A percentile compares a stretch with the other conserved stretches of the same genome.
Evolutionary conservation across 345 rosid species (phyloP).

Genomic region (Bruguiera sexangula): DNA sequence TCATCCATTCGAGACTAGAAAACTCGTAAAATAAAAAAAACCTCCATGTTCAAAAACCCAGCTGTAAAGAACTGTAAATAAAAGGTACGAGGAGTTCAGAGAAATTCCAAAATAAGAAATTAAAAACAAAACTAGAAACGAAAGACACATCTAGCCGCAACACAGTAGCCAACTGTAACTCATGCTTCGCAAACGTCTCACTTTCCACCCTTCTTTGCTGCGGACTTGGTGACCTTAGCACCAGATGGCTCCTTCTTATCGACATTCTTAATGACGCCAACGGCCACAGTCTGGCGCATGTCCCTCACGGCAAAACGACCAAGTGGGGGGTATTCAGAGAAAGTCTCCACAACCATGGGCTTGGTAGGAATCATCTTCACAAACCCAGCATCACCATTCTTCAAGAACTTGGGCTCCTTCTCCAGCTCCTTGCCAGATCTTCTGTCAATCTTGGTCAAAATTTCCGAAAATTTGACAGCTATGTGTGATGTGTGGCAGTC

Average conservation of each 20-base stretch:
- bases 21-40: too few relatives aligned
- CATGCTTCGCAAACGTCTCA: neutral
- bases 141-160: too few relatives aligned
- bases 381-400: conserved; percentile 36
- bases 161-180: too few relatives aligned
- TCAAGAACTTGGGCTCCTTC: conserved; percentile 47
- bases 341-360: conserved; percentile 38
- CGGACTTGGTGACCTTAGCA: conserved; percentile 25
- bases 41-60: too few relatives aligned
- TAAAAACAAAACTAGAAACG: too few relatives aligned
- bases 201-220: conserved; percentile 1
- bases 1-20: too few relatives aligned
- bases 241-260: conserved; percentile 36
- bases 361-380: conserved; percentile 37
- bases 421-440: conserved; percentile 39
- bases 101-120: too few relatives aligned
- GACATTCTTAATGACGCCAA: conserved; percentile 32
- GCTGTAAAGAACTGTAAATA: too few relatives aligned
- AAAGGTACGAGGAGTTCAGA: too few relatives aligned
- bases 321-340: conserved; percentile 31
- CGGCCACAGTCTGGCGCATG: conserved; percentile 39
- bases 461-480: conserved; percentile 32
- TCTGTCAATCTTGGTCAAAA: conserved; percentile 40
- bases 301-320: conserved; percentile 41
- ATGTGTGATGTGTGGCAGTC: conserved; percentile 34